phyloP scores from a whole-genome alignment of 768 basidiomycete species.

The Amanita fuliginea region DNA sequence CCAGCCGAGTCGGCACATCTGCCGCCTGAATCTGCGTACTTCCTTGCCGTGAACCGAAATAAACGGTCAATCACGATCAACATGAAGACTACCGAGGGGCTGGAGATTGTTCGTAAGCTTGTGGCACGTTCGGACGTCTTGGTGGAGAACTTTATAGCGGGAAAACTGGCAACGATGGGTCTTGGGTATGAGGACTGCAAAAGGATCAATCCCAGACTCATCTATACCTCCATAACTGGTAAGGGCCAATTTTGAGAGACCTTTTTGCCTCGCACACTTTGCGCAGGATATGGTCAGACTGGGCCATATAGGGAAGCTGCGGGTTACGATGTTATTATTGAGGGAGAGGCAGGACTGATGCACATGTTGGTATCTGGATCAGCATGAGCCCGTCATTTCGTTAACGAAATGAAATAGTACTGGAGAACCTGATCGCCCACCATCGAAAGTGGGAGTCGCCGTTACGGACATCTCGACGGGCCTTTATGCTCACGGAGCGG shows the following conservation, averaged over 20 bases:
- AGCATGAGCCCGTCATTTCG: slow-evolving; percentile 2
- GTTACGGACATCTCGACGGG: slow-evolving; percentile 84
- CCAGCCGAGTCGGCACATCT: slow-evolving; percentile 49
- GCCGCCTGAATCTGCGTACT: slow-evolving; percentile 89
- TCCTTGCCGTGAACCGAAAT: slow-evolving; percentile 80
- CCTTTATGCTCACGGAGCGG: slow-evolving; percentile 85
- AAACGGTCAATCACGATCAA: slow-evolving; percentile 86
- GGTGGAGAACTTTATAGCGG: slow-evolving; percentile 81
- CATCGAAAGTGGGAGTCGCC: slow-evolving; percentile 93
- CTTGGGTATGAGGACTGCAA: slow-evolving; percentile 78
- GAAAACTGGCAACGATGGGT: slow-evolving; percentile 78
- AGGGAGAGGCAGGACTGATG: slow-evolving; percentile 91
- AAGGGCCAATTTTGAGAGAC: neutral
- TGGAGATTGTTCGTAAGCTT: slow-evolving; percentile 62
- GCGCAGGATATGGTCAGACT: slow-evolving; percentile 50
- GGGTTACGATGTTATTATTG: slow-evolving; percentile 82
- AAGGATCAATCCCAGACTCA: slow-evolving; percentile 65
- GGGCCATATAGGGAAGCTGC: slow-evolving; percentile 78
- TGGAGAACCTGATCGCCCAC: slow-evolving; percentile 77
- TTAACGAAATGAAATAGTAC: slow-evolving; percentile 38
- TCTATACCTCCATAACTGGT: slow-evolving; percentile 90
- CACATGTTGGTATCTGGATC: slow-evolving; percentile 54
- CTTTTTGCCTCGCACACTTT: neutral
- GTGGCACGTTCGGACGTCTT: slow-evolving; percentile 71
- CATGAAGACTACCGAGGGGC: slow-evolving; percentile 70